phyloP scores from a whole-genome alignment of 2,329 filamentous ascomycete genomes.

The Clonostachys rhizophaga region DNA sequence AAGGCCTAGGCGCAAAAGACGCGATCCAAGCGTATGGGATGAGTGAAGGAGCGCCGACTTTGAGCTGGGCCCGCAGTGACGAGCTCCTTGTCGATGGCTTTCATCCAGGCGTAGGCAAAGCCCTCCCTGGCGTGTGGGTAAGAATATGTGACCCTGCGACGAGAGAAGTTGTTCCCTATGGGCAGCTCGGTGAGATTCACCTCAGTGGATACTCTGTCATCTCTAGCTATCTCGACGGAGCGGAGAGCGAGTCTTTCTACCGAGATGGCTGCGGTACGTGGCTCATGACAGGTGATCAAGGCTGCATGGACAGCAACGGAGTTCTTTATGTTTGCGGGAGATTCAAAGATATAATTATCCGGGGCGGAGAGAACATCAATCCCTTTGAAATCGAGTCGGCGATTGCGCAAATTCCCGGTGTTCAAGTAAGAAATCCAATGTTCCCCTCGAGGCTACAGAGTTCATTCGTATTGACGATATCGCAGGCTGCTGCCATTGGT shows the following conservation, averaged over 20 bases:
- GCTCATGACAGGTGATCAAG: constrained; percentile 35
- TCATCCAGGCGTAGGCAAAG: constrained; percentile 33
- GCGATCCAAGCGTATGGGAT: constrained; percentile 36
- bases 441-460: background rate
- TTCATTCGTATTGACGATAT: background rate
- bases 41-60: constrained; percentile 35
- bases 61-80: constrained; percentile 29
- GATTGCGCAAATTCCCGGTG: constrained; percentile 24
- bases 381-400: constrained; percentile 26
- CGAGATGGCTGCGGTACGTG: constrained; percentile 22
- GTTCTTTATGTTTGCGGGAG: constrained; percentile 31
- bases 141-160: constrained; percentile 26
- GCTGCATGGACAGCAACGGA: constrained; percentile 26
- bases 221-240: constrained; percentile 20
- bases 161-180: constrained; percentile 16
- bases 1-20: constrained; percentile 20
- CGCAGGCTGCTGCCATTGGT: constrained; percentile 33
- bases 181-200: constrained; percentile 32
- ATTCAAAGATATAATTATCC: constrained; percentile 40
- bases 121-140: constrained; percentile 29
- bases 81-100: constrained; percentile 19
- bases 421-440: constrained; percentile 12
- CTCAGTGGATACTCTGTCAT: constrained; percentile 28
- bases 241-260: constrained; percentile 24
- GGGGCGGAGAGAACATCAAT: constrained; percentile 38